Evolutionary conservation across 208 protist species (phyloP).

Genomic region (Acanthamoeba lenticulata): DNA sequence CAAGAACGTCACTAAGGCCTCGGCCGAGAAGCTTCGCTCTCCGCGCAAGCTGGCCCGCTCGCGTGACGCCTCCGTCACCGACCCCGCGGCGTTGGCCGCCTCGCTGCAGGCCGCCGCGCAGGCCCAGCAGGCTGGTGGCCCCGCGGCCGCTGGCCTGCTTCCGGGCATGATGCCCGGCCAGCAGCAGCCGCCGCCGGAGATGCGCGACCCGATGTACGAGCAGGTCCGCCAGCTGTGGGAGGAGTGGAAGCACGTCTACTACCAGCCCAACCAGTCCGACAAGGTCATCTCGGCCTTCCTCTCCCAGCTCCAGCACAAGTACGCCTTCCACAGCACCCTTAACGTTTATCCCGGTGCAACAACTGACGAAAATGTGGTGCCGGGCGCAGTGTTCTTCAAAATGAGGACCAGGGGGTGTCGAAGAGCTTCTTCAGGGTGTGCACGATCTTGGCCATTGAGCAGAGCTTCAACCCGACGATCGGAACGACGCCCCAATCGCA

Average conservation of each 20-base stretch:
- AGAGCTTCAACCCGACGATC: slow-evolving; percentile 85
- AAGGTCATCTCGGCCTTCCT: slow-evolving; percentile 57
- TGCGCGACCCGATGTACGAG: slow-evolving; percentile 53
- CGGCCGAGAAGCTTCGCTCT: slow-evolving; percentile 45
- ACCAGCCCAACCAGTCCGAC: slow-evolving; percentile 59
- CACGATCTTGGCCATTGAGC: slow-evolving; percentile 91
- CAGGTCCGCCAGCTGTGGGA: slow-evolving; percentile 62
- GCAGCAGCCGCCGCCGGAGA: background rate
- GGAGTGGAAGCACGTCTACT: slow-evolving; percentile 66
- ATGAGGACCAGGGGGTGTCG: slow-evolving; percentile 82
- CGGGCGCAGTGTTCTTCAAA: slow-evolving; percentile 85
- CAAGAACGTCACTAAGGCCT: slow-evolving; percentile 57
- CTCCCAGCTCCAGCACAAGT: slow-evolving; percentile 59
- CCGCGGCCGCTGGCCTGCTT: too few relatives aligned
- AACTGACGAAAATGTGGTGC: background rate
- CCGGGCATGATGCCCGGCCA: too few relatives aligned
- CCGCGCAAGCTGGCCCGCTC: slow-evolving; percentile 60
- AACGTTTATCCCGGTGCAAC: too few relatives aligned
- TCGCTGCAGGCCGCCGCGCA: background rate
- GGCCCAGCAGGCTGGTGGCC: too few relatives aligned
- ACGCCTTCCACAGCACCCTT: background rate
- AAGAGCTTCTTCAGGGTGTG: slow-evolving; percentile 89
- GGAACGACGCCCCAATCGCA: background rate
- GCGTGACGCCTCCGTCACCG: background rate
- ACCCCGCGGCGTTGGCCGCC: background rate